Base-by-base conservation (phyloP, 169 alveolate species). In the Eimeria sp. region DNA sequence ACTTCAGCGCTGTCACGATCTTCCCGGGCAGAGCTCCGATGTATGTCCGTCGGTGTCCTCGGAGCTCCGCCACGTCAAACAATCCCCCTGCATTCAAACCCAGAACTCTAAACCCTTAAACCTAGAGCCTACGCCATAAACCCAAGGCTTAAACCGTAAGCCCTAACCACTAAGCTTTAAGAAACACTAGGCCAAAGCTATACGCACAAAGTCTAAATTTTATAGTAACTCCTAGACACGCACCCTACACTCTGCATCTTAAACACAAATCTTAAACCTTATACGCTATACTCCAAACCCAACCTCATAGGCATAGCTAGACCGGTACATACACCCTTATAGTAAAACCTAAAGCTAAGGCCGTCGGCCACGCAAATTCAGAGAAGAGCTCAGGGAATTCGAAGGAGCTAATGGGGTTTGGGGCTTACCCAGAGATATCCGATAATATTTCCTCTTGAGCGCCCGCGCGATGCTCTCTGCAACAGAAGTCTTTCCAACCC, bases 11-110 rank as follows among this genome's bases (percentile, higher is more conserved):
- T 58, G 82, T 94, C 27, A 99, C 97, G 54, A 99, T 94, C 97
- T 98, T 98, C 1, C 99, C 99, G 58, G 99, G 99, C 95, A 98
- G 97, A 49, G 99, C 99, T n/a, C 99, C 99, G 7, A 99, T 99
- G 96, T 99, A 99, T 10, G 99, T 99, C 57, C 99, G 97, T 47
- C 99, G 97, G 90, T 99, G 99, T 1, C 99, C 99, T 67, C 98
- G 98, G 45, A 99, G 95, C 76, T 99, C 99, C n/a, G 99, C 99
- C 67, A 98, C 99, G 83, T 99, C 99, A 84, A 97, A 97, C 92
- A 99, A 96, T 4, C 99, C 99, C 51, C 99, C 99, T 86, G 98
- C 97, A 30, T 89, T 2, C 14, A 72, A 10, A 67, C 76, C 76
- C 10, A 16, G 0, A 65, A 65, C 76, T n/a, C 76, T 65, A 65